Base-by-base conservation (phyloP, 2,329 filamentous ascomycete genomes). In the Rhexocercosporidium sp. region DNA sequence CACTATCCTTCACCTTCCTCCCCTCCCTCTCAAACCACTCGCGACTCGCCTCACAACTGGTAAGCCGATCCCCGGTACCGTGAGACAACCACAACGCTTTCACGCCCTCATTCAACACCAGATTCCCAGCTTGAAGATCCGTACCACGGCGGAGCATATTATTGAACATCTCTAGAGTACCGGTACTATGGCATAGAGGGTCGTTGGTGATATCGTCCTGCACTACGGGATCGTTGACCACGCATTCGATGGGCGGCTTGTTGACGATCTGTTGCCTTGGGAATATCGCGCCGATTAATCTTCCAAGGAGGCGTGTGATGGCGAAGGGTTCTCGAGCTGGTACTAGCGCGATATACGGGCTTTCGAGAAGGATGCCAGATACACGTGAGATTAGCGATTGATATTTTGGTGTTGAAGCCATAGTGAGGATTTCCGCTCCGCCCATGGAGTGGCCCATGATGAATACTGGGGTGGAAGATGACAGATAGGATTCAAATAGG, bases 391-490 rank as follows among this genome's bases (percentile, higher is more conserved):
- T 57, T 3, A 57, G 4, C 8, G n/a, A 16, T 9, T 41, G 34
- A 20, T 57, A 57, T 6, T 57, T 39, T 1, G 54, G 54, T 9
- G 54, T 57, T 25, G 54, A 57, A 8, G 54, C 54, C 54, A 57
- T 57, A 9, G 54, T 57, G 3, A 57, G n/a, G 31, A 57, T 39
- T 18, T 57, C 54, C 2, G 54, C 54, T 0, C 54, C 54, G 11
- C 54, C 54, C 54, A 57, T 57, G 54, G 54, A 57, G 12, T 57
- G 54, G 3, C 54, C 54, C 54, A 57, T 57, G 54, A 57, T 37
- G 31, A 57, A 57, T 12, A 57, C 54, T 1, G 54, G 54, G 1
- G 34, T 18, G 18, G 20, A 41, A 16, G 54, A 57, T 41, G 54
- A 25, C 20, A 57, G 34, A 20, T 57, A 57, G 11, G 54, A 57